Evolutionary conservation across 2,329 filamentous ascomycete species (phyloP).

Genomic region (Hymenoscyphus albidus): DNA sequence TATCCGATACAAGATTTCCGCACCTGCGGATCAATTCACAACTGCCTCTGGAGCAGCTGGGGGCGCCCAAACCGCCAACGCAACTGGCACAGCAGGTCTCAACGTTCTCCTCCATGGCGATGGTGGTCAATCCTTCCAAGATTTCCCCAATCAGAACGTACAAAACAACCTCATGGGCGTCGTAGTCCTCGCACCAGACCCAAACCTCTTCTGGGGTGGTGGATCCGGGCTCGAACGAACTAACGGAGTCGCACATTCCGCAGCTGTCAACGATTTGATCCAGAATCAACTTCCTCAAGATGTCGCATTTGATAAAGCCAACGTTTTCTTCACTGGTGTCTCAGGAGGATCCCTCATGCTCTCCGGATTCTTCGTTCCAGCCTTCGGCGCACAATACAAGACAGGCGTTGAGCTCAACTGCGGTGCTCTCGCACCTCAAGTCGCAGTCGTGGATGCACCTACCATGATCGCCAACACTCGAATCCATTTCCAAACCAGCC

Average conservation of each 20-base stretch:
- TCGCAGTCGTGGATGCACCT: slow-evolving; percentile 43
- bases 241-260: slow-evolving; percentile 52
- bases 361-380: slow-evolving; percentile 55
- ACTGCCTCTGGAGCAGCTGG: slow-evolving; percentile 47
- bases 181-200: slow-evolving; percentile 58
- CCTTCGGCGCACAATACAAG: slow-evolving; percentile 37
- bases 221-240: slow-evolving; percentile 48
- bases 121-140: slow-evolving; percentile 64
- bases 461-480: slow-evolving; percentile 44
- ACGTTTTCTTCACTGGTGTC: slow-evolving; percentile 56
- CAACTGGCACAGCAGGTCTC: slow-evolving; percentile 42
- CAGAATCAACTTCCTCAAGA: slow-evolving; percentile 47
- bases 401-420: slow-evolving; percentile 53
- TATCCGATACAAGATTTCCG: slow-evolving; percentile 54
- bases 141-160: slow-evolving; percentile 75
- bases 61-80: slow-evolving; percentile 33
- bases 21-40: slow-evolving; percentile 51
- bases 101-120: slow-evolving; percentile 59
- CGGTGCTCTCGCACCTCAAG: slow-evolving; percentile 51
- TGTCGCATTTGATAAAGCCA: slow-evolving; percentile 48
- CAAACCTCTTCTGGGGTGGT: slow-evolving; percentile 56
- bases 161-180: slow-evolving; percentile 73
- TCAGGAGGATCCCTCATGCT: slow-evolving; percentile 52
- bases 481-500: slow-evolving; percentile 55
- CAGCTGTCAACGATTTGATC: slow-evolving; percentile 52